Evolutionary conservation across 108 stramenopile genomes (phyloP).

Genomic region (Skeletonema potamos): DNA sequence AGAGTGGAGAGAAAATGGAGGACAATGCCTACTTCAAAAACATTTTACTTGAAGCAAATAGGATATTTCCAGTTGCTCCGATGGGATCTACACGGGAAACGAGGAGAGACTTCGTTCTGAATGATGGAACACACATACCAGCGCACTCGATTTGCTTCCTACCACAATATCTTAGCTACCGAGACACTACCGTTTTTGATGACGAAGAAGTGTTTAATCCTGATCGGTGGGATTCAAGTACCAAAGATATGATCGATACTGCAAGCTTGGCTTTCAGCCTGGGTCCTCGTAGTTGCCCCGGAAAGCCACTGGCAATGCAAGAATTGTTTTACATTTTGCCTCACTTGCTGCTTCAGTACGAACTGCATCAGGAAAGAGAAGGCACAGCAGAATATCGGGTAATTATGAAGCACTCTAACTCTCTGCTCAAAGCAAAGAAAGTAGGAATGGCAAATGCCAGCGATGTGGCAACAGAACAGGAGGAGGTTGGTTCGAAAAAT

Average conservation of each 20-base stretch:
- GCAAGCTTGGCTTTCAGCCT: slow-evolving; percentile 12
- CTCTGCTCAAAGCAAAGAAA: not conserved
- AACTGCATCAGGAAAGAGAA: not conserved
- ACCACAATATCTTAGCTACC: slow-evolving; percentile 3
- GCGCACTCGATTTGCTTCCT: slow-evolving; percentile 8
- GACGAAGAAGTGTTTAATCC: slow-evolving; percentile 17
- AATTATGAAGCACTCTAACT: not conserved
- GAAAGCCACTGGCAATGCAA: slow-evolving; percentile 4
- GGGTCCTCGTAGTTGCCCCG: slow-evolving; percentile 7
- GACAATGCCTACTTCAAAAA: slow-evolving; percentile 3
- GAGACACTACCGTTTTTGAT: slow-evolving; percentile 5
- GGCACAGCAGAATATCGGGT: not conserved
- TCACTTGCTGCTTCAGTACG: not conserved
- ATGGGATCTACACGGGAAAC: slow-evolving; percentile 20
- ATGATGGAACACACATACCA: slow-evolving; percentile 21
- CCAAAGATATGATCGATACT: slow-evolving; percentile 5
- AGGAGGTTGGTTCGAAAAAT: not conserved
- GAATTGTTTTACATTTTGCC: slow-evolving; percentile 1
- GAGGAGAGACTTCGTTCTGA: slow-evolving; percentile 3
- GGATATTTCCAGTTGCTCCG: slow-evolving; percentile 8
- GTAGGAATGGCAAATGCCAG: not conserved
- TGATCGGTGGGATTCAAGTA: slow-evolving; percentile 3
- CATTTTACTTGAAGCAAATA: slow-evolving; percentile 13
- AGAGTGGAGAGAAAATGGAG: not conserved
- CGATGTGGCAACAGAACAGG: too few relatives aligned